Base-by-base conservation (phyloP, 441 rosid genomes). In the Aleurites moluccanus region DNA sequence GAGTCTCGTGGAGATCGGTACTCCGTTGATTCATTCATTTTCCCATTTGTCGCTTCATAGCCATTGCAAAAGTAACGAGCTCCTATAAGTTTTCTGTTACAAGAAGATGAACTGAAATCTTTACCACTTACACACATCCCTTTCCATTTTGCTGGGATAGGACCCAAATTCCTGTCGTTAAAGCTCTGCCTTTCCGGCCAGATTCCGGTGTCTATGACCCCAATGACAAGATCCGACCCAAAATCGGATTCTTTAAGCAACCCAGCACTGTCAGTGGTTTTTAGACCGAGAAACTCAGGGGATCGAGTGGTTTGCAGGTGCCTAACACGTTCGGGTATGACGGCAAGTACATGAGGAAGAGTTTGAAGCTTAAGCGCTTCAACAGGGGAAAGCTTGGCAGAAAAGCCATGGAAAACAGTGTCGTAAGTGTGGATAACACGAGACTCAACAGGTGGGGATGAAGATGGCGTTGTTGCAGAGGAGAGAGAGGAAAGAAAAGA, bases 201-300 rank as follows among this genome's bases (percentile, higher is more conserved):
- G 63, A 94, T 85, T 27, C 97, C 98, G 2, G 98, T 94, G 77
- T 94, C 95, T 44, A 94, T 77, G 47, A 94, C 95, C 6, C 88
- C 98, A 35, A 94, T 83, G 49, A 94, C 97, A 35, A 94, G 97
- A 83, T 94, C 97, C 73, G 98, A 94, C 30, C 98, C 98, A 76
- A 89, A 94, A 74, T 94, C 96, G 0, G 98, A 94, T 38, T 92
- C 97, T 71, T 92, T 90, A 14, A 94, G 87, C 3, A 94, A 80
- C 42, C 95, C 97, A 10, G 92, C 95, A 20, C 85, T 82, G 80
- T 88, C 96, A 69, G 92, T 68, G 75, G 91, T 82, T 70, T 80
- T 72, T 20, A 94, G 85, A 3, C 97, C 98, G n/a, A 94, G 91
- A 78, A 92, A 92, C 78, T 85, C 86, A 3, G 98, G 98, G 44